phyloP scores from a whole-genome alignment of 768 basidiomycete species.

The Naematelia aurantialba region DNA sequence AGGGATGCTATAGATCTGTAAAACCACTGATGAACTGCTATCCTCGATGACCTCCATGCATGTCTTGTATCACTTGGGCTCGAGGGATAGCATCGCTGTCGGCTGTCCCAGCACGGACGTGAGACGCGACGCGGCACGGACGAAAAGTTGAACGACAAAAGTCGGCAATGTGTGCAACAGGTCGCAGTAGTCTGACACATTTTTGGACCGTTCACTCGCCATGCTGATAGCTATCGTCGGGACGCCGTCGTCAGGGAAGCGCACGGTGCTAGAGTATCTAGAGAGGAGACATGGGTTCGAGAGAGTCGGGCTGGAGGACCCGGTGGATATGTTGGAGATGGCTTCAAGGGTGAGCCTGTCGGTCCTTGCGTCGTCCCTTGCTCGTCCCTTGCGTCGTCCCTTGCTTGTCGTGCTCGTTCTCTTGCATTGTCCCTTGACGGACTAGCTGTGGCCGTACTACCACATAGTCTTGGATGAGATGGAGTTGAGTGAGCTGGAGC shows the following conservation, averaged over 20 bases:
- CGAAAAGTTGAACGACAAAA: background rate
- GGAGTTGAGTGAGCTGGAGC: too few species aligned
- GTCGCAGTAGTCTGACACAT: too few species aligned
- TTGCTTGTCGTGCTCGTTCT: conserved; percentile 4
- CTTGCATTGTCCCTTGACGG: too few species aligned
- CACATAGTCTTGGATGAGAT: too few species aligned
- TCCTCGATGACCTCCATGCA: background rate
- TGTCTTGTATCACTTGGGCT: too few species aligned
- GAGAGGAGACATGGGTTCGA: conserved; percentile 44
- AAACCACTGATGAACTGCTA: too few species aligned
- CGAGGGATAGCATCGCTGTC: too few species aligned
- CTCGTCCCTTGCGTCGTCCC: background rate
- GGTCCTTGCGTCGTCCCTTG: too few species aligned
- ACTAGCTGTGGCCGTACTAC: too few species aligned
- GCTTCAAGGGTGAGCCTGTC: conserved; percentile 21
- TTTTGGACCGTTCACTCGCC: background rate
- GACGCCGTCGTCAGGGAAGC: conserved; percentile 51
- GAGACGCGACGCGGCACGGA: background rate
- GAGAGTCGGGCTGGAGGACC: conserved; percentile 38
- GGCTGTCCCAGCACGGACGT: too few species aligned
- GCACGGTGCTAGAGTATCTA: conserved; percentile 49
- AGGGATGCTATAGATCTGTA: too few species aligned
- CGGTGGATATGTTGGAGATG: conserved; percentile 11
- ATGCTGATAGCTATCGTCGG: conserved; percentile 54
- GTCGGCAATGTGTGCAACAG: too few species aligned